phyloP scores from a whole-genome alignment of 177 flowering plant genomes.

The Vitis hybrid region DNA sequence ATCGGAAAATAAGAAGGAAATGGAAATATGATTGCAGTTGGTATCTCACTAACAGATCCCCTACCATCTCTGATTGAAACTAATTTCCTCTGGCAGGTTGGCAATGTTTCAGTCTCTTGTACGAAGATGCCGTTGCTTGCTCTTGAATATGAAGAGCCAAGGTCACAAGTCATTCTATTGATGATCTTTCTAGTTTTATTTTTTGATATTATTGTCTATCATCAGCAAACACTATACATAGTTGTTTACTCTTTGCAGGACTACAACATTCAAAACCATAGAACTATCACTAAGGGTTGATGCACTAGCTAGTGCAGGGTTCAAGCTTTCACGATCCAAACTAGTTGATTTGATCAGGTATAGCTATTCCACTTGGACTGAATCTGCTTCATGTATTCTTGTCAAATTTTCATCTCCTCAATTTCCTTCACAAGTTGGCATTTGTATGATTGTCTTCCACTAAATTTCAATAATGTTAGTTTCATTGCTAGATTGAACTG shows the following conservation, averaged over 20 bases:
- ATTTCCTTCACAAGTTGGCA: background rate
- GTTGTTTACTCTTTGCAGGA: slow-evolving; percentile 45
- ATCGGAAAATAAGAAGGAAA: too few relatives aligned
- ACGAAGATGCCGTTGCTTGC: slow-evolving; percentile 75
- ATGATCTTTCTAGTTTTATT: background rate
- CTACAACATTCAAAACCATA: slow-evolving; percentile 68
- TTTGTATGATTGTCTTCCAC: background rate
- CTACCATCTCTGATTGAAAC: background rate
- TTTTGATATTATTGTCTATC: background rate
- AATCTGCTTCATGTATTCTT: background rate
- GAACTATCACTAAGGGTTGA: slow-evolving; percentile 88
- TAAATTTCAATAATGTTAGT: background rate
- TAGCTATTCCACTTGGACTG: background rate
- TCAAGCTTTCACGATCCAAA: slow-evolving; percentile 86
- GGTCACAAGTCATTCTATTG: slow-evolving; percentile 33
- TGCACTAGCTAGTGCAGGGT: slow-evolving; percentile 98
- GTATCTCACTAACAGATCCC: background rate
- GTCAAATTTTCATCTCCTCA: background rate
- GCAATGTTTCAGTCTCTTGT: slow-evolving; percentile 84
- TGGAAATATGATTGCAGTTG: background rate
- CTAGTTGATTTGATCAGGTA: slow-evolving; percentile 84
- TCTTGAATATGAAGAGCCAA: slow-evolving; percentile 87
- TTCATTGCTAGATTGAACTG: background rate
- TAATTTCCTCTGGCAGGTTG: slow-evolving; percentile 54
- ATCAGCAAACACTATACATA: slow-evolving; percentile 2